Conservation (phyloP, 805 yeast species). For the Saturnispora saitoi region DNA sequence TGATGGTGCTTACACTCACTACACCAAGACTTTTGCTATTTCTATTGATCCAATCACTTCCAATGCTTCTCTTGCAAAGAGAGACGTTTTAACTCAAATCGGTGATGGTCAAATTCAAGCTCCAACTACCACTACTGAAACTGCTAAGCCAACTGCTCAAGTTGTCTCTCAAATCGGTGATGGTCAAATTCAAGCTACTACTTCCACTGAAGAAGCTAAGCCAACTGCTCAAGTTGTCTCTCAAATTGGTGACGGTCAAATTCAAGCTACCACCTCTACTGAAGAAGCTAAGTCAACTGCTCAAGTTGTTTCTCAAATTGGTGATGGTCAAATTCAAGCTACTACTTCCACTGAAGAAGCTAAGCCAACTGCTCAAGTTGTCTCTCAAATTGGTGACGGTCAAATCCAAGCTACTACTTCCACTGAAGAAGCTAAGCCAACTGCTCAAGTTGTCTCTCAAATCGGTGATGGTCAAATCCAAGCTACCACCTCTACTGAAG, state of each 20-base stretch:
- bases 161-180: constrained; percentile 34
- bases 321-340: background rate
- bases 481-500: background rate
- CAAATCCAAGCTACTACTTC: background rate
- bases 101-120: constrained; percentile 39
- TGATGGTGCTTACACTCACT: constrained; percentile 42
- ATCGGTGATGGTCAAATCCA: background rate
- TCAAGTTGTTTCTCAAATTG: background rate
- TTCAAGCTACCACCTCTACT: background rate
- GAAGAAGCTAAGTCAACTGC: background rate
- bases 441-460: background rate
- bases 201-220: constrained; percentile 17
- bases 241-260: background rate
- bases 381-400: background rate
- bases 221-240: background rate
- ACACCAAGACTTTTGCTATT: constrained; percentile 58
- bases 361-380: background rate
- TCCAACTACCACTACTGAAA: constrained; percentile 24
- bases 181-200: constrained; percentile 51
- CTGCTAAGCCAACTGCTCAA: constrained; percentile 20
- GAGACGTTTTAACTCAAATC: constrained; percentile 31
- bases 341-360: background rate
- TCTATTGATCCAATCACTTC: constrained; percentile 47
- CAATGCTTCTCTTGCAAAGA: constrained; percentile 16
- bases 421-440: background rate